Conservation (phyloP, 1,284 basidiomycete genomes). For the Binderoboletus segoi region DNA sequence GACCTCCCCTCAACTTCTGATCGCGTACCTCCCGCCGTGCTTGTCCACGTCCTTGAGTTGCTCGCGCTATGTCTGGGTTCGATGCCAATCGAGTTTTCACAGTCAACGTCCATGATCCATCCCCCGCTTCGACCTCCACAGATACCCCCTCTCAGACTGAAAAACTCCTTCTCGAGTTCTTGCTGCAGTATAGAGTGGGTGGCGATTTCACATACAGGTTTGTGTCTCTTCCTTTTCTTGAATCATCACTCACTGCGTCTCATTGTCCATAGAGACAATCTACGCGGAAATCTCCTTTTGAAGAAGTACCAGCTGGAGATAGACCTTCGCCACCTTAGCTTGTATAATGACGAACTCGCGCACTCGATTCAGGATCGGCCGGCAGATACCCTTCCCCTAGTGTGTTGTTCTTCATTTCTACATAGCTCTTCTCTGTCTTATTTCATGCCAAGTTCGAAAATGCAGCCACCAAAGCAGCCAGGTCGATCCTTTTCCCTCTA, state of each 20-base stretch:
- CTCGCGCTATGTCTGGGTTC: conserved; percentile 64
- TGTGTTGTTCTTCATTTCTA: conserved; percentile 38
- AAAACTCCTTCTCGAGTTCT: conserved; percentile 80
- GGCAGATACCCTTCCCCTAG: conserved; percentile 87
- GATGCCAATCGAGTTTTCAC: conserved; percentile 80
- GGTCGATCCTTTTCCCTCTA: conserved; percentile 78
- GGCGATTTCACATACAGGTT: conserved; percentile 89
- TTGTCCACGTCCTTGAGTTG: conserved; percentile 6
- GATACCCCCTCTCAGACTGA: conserved; percentile 82
- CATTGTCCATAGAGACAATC: conserved; percentile 68
- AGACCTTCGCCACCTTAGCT: conserved; percentile 85
- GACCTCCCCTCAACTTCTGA: conserved; percentile 46
- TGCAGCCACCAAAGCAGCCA: conserved; percentile 82
- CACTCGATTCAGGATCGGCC: conserved; percentile 90
- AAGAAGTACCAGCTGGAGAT: conserved; percentile 94
- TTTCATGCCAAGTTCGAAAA: conserved; percentile 73
- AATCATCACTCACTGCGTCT: not conserved
- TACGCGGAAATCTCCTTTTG: conserved; percentile 87
- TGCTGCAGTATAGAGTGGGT: conserved; percentile 84
- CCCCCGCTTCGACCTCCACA: conserved; percentile 51
- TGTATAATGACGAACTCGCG: conserved; percentile 94
- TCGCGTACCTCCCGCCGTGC: conserved; percentile 14
- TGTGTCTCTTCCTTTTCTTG: conserved; percentile 5
- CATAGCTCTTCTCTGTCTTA: not conserved
- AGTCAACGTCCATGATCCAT: conserved; percentile 68